These are phyloP conservation scores for Dacryopinax spathularia DNA, from an alignment of 768 basidiomycete genomes.

Conservation along the genomic window DNA sequence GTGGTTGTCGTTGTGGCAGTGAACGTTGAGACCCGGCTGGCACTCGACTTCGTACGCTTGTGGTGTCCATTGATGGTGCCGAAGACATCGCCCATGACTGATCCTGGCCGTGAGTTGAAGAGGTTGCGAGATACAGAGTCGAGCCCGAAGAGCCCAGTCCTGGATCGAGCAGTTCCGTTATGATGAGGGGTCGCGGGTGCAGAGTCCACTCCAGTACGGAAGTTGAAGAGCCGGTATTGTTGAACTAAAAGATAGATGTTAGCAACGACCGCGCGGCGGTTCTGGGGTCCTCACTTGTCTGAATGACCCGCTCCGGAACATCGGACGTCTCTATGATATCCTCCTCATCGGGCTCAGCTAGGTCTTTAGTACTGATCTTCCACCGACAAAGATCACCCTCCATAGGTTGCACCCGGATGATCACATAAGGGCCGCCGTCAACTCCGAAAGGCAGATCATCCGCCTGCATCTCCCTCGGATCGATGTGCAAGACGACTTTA, in stretches of 20 bases:
- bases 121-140: constrained; percentile 84
- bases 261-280: constrained; percentile 8
- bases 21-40: constrained; percentile 57
- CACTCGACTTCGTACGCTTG: constrained; percentile 52
- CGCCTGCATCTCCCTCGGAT: constrained; percentile 49
- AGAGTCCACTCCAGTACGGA: constrained; percentile 71
- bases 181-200: no score
- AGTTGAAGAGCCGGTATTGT: constrained; percentile 79
- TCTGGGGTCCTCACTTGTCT: constrained; percentile 52
- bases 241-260: constrained; percentile 41
- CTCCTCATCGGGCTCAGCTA: constrained; percentile 58
- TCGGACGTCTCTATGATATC: constrained; percentile 67
- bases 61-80: constrained; percentile 39
- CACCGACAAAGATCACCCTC: constrained; percentile 62
- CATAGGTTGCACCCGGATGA: constrained; percentile 70
- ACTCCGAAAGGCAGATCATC: constrained; percentile 67
- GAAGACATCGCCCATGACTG: constrained; percentile 54
- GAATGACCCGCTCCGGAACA: constrained; percentile 59
- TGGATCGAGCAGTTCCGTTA: constrained; percentile 51
- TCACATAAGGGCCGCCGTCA: constrained; percentile 54
- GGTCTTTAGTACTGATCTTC: constrained; percentile 58
- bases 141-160: constrained; percentile 73
- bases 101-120: constrained; percentile 54
- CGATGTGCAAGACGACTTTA: constrained; percentile 78
- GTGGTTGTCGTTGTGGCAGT: constrained; percentile 55